A percentile compares a stretch with the other conserved stretches of the same genome.
phyloP scores from a whole-genome alignment of 495 filamentous ascomycete genomes.

The Cryomyces minteri region DNA sequence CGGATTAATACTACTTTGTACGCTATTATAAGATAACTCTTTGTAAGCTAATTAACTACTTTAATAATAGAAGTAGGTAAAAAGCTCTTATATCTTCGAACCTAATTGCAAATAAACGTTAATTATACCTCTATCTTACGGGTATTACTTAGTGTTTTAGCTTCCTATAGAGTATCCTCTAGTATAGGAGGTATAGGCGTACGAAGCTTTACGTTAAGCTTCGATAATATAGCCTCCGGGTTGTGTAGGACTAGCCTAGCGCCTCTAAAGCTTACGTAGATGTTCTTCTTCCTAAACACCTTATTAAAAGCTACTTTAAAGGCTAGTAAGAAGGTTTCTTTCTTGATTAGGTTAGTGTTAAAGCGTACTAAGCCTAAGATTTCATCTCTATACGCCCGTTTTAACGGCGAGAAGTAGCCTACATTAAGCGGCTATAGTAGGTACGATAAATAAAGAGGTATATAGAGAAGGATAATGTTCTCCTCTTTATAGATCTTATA shows the following conservation, averaged over 20 bases:
- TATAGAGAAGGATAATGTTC: conserved; percentile 9
- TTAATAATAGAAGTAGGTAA: not conserved
- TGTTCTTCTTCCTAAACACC: conserved; percentile 3
- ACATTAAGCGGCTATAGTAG: conserved; percentile 13
- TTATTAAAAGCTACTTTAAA: conserved; percentile 6
- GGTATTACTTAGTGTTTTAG: not conserved
- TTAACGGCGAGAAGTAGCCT: conserved; percentile 9
- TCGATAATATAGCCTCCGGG: not conserved
- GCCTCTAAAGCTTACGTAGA: conserved; percentile 6
- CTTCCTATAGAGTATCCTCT: not conserved
- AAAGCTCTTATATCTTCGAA: not conserved
- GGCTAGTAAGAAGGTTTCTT: conserved; percentile 5
- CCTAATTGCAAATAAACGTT: not conserved
- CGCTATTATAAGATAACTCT: not conserved
- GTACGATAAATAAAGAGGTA: conserved; percentile 12
- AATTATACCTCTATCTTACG: not conserved
- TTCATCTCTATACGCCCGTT: conserved; percentile 6
- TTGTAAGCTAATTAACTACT: not conserved
- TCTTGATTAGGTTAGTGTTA: conserved; percentile 5
- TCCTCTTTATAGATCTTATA: conserved; percentile 2
- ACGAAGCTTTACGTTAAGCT: not conserved
- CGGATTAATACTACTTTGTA: not conserved
- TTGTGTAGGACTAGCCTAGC: conserved; percentile 7
- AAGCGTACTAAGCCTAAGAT: conserved; percentile 2
- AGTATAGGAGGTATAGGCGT: not conserved